phyloP scores from a whole-genome alignment of 2,329 filamentous ascomycete genomes.

The Fusarium sp. region DNA sequence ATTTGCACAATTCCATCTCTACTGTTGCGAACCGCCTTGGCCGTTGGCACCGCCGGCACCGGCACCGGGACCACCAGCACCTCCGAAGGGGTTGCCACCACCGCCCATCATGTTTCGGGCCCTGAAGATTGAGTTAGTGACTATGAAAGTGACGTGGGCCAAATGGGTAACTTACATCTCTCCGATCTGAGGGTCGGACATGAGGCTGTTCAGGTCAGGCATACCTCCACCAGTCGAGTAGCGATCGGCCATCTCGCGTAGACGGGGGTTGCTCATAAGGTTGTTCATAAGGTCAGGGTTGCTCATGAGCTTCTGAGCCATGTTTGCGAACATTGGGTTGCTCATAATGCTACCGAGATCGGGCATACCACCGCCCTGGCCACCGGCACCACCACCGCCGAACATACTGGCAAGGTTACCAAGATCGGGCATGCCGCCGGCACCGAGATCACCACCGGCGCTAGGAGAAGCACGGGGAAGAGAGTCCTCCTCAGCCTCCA shows the following conservation, averaged over 20 bases:
- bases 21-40: conserved; percentile 43
- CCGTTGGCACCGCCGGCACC: conserved; percentile 7
- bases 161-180: conserved; percentile 78
- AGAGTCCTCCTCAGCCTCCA: conserved; percentile 61
- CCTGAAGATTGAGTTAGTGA: conserved; percentile 45
- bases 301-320: conserved; percentile 97
- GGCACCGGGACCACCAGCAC: conserved; percentile 37
- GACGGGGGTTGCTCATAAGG: conserved; percentile 91
- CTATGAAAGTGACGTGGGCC: neutral
- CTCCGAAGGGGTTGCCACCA: conserved; percentile 42
- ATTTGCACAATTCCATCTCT: conserved; percentile 17
- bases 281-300: conserved; percentile 93
- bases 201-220: conserved; percentile 85
- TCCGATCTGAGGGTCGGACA: conserved; percentile 91
- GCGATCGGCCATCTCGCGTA: conserved; percentile 86
- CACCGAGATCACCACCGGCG: conserved; percentile 61
- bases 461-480: conserved; percentile 61
- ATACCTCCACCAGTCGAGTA: conserved; percentile 84
- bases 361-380: conserved; percentile 82
- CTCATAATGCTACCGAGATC: conserved; percentile 89
- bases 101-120: conserved; percentile 60
- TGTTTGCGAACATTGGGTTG: conserved; percentile 97
- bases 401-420: conserved; percentile 77
- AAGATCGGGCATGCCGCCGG: conserved; percentile 72
- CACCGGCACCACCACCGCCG: conserved; percentile 67